Evolutionary conservation across 2,329 filamentous ascomycete species (phyloP).

Genomic region (Aspergillus sp.): DNA sequence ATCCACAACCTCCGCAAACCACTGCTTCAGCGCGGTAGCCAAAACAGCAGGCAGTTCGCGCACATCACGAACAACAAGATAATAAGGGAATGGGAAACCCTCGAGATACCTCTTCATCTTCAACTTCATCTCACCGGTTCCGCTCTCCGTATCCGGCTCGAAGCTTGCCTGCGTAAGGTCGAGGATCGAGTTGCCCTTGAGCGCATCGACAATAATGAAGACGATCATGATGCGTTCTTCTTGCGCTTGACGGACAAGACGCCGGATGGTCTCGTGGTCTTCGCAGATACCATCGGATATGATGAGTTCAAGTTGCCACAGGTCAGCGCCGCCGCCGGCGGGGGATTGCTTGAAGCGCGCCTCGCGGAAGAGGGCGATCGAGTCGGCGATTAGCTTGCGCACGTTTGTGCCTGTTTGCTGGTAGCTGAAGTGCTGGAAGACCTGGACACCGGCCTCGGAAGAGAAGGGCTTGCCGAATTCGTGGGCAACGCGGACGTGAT

Average conservation of each 20-base stretch:
- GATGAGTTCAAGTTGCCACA: conserved; percentile 94
- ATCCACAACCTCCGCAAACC: conserved; percentile 78
- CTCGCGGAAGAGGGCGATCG: conserved; percentile 78
- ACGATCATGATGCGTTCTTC: conserved; percentile 98
- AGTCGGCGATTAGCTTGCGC: conserved; percentile 73
- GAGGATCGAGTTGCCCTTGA: conserved; percentile 65
- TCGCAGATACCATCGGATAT: conserved; percentile 94
- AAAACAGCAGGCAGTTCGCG: conserved; percentile 87
- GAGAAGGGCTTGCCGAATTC: conserved; percentile 82
- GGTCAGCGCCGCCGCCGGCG: conserved; percentile 63
- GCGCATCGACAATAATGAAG: conserved; percentile 89
- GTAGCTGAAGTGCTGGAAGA: conserved; percentile 85
- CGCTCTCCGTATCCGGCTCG: conserved; percentile 63
- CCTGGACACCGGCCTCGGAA: conserved; percentile 77
- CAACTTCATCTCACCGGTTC: conserved; percentile 66
- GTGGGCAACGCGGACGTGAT: conserved; percentile 79
- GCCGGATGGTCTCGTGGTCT: conserved; percentile 80
- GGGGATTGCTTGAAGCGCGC: conserved; percentile 67
- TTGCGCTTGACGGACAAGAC: conserved; percentile 82
- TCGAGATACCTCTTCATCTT: conserved; percentile 91
- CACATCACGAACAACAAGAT: conserved; percentile 90
- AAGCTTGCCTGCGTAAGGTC: conserved; percentile 89
- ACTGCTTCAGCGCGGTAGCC: conserved; percentile 86
- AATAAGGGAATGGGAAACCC: conserved; percentile 95
- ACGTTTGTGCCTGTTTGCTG: conserved; percentile 86